phyloP scores from a whole-genome alignment of 2,329 filamentous ascomycete species.

The Dothistroma pini region DNA sequence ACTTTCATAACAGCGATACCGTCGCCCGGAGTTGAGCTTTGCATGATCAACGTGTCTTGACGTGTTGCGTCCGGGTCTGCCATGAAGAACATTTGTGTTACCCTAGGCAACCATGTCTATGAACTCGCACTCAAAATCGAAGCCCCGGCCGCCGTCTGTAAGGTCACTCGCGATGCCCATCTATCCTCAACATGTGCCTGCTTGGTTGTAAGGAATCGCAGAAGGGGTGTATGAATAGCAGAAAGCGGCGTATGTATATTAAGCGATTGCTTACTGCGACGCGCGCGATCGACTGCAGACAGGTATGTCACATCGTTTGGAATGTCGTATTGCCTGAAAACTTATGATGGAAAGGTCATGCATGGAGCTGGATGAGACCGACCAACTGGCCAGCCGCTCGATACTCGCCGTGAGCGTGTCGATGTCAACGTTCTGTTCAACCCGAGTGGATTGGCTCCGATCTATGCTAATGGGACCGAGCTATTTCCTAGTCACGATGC shows the following conservation, averaged over 20 bases:
- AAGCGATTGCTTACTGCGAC: conserved; percentile 8
- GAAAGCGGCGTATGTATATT: conserved; percentile 12
- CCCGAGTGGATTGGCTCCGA: conserved; percentile 21
- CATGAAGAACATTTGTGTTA: no score
- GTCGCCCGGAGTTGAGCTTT: neutral
- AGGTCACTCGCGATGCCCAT: neutral
- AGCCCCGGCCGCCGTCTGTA: neutral
- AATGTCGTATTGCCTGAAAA: neutral
- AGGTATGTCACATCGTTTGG: conserved; percentile 6
- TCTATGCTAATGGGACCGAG: conserved; percentile 28
- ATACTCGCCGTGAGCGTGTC: conserved; percentile 40
- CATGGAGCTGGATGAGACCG: conserved; percentile 19
- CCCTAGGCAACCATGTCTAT: no score
- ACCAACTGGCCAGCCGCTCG: conserved; percentile 31
- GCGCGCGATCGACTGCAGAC: conserved; percentile 6
- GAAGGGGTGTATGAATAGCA: conserved; percentile 17
- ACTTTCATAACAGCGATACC: neutral
- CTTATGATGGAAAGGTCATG: conserved; percentile 7
- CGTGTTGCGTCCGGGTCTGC: no score
- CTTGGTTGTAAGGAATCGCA: conserved; percentile 16
- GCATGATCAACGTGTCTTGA: neutral
- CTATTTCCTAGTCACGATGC: conserved; percentile 33
- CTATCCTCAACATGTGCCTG: conserved; percentile 9
- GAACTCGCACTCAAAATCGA: conserved; percentile 5
- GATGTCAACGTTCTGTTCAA: conserved; percentile 38